Conservation (phyloP, 305 asterid genomes). For the Coffea humblotiana region DNA sequence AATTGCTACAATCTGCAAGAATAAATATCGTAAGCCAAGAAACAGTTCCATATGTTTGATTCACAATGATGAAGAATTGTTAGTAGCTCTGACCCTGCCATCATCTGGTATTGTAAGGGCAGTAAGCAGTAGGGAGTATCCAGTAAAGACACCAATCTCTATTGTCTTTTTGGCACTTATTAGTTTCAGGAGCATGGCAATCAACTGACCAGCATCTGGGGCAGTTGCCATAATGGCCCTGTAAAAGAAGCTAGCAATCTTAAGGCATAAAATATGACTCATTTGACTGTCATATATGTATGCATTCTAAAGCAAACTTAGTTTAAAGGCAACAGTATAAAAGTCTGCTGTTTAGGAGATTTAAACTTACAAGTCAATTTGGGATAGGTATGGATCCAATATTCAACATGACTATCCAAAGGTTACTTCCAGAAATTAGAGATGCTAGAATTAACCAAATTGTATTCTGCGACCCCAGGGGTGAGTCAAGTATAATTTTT, state of each 20-base stretch:
- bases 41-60: background rate
- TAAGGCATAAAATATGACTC: background rate
- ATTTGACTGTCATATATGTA: background rate
- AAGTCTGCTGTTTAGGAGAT: background rate
- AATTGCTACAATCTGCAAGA: conserved; percentile 49
- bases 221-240: conserved; percentile 11
- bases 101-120: conserved; percentile 27
- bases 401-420: background rate
- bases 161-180: conserved; percentile 23
- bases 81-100: conserved; percentile 16
- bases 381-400: background rate
- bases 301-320: background rate
- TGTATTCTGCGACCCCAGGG: background rate
- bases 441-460: background rate
- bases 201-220: conserved; percentile 19
- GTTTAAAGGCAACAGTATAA: background rate
- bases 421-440: background rate
- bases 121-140: conserved; percentile 25
- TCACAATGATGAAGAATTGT: background rate
- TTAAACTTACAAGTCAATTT: background rate
- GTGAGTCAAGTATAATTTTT: background rate
- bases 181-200: conserved; percentile 20
- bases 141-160: conserved; percentile 34
- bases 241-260: background rate
- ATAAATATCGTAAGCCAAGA: background rate